phyloP scores from a whole-genome alignment of 169 alveolate species.

The Sarcocystis neurona region DNA sequence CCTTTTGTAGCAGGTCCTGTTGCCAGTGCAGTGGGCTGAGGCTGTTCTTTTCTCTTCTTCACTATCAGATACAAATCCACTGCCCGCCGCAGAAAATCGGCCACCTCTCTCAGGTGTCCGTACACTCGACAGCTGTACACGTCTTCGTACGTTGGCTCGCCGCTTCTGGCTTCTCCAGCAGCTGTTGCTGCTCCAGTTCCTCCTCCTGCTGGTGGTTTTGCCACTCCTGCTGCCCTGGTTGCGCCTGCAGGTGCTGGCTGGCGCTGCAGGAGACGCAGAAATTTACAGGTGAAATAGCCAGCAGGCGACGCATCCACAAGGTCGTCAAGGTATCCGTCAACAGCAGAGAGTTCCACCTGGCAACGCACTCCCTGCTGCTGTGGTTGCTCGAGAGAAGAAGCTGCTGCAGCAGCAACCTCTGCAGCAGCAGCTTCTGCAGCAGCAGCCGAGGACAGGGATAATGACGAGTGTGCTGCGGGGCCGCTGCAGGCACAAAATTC shows the following conservation, averaged over 20 bases:
- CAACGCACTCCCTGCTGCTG: background rate
- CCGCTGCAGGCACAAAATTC: background rate
- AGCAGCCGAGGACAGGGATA: background rate
- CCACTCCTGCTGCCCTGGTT: background rate
- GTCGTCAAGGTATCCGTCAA: background rate
- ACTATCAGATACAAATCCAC: background rate
- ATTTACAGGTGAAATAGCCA: background rate
- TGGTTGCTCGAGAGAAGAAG: no score
- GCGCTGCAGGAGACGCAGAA: background rate
- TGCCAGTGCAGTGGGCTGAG: background rate
- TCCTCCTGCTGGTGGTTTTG: background rate
- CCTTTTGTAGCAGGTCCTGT: no score
- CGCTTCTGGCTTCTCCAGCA: background rate
- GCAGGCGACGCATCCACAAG: background rate
- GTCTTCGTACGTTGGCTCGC: background rate
- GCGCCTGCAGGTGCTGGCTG: background rate
- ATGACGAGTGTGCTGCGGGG: background rate
- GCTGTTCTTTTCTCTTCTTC: background rate
- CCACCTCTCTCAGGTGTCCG: background rate
- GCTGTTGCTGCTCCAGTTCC: background rate
- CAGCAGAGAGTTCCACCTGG: background rate
- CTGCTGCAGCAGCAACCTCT: no score
- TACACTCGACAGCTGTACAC: background rate
- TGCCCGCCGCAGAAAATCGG: constrained; percentile 1
- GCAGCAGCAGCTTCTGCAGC: no score